phyloP scores from a whole-genome alignment of 495 filamentous ascomycete species.

The Talaromyces adpressus region DNA sequence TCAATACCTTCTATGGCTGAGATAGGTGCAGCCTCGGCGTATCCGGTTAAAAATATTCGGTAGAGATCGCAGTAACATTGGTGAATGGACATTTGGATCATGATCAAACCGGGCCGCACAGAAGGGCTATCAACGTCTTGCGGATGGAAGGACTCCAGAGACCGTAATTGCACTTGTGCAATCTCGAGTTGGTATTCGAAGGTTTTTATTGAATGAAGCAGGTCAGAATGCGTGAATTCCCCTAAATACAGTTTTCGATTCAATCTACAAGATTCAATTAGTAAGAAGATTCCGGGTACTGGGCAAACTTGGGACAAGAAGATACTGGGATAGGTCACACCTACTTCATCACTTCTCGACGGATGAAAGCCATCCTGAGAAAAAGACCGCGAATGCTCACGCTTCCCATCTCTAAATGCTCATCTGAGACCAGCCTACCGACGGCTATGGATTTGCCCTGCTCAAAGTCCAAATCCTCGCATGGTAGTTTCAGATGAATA shows the following conservation, averaged over 20 bases:
- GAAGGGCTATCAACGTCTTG: neutral
- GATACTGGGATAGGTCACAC: too few species aligned
- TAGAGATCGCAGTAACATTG: neutral
- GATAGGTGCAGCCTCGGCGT: neutral
- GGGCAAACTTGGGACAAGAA: neutral
- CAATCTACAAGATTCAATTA: neutral
- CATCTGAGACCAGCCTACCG: neutral
- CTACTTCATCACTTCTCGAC: neutral
- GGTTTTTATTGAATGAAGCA: neutral
- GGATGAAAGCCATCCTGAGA: neutral
- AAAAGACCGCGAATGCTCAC: neutral
- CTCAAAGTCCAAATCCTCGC: neutral
- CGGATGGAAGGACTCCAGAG: neutral
- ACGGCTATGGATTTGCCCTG: neutral
- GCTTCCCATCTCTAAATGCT: neutral
- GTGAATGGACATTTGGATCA: neutral
- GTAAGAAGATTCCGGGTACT: too few species aligned
- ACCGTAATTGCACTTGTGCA: neutral
- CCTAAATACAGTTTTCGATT: neutral
- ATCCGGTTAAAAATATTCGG: neutral
- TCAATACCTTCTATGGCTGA: neutral
- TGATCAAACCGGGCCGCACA: neutral
- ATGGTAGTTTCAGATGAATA: neutral
- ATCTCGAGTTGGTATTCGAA: neutral
- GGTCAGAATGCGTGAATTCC: neutral